These are phyloP conservation scores for Trichoderma afroharzianum DNA, from an alignment of 2,329 filamentous ascomycete genomes.

Conservation along the genomic window DNA sequence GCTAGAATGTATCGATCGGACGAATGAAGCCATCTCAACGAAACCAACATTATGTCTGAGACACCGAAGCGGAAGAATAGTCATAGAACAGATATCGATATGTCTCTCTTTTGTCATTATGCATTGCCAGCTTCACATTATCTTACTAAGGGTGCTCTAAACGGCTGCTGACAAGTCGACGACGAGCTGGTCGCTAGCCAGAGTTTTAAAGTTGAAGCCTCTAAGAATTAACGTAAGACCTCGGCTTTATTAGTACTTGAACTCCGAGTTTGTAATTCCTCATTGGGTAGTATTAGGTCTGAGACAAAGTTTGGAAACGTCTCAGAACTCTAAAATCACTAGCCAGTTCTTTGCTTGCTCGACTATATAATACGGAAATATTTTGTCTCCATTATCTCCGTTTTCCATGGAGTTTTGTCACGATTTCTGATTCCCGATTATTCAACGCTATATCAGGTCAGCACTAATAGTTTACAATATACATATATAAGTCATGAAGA, in stretches of 20 bases:
- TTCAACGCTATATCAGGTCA: background rate
- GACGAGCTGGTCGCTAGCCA: background rate
- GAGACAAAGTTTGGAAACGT: no score
- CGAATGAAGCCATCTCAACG: background rate
- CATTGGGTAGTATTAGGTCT: background rate
- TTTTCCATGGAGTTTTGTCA: background rate
- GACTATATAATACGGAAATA: background rate
- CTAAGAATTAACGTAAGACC: background rate
- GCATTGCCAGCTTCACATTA: background rate
- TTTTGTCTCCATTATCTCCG: background rate
- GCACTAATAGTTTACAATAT: background rate
- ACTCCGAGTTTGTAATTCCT: background rate
- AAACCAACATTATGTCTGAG: background rate
- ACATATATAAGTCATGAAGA: background rate
- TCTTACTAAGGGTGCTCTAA: background rate
- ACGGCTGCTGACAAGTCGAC: background rate
- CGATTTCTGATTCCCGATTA: background rate
- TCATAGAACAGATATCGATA: background rate
- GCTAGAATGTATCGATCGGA: slow-evolving; percentile 4
- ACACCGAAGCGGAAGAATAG: background rate
- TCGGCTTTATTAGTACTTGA: no score
- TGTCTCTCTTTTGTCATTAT: background rate
- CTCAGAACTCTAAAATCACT: background rate
- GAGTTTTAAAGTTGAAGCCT: background rate
- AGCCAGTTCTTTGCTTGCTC: background rate